A percentile compares a stretch with the other conserved stretches of the same genome.
Conservation (phyloP, 306 rosid species). For the Malus sylvestris region DNA sequence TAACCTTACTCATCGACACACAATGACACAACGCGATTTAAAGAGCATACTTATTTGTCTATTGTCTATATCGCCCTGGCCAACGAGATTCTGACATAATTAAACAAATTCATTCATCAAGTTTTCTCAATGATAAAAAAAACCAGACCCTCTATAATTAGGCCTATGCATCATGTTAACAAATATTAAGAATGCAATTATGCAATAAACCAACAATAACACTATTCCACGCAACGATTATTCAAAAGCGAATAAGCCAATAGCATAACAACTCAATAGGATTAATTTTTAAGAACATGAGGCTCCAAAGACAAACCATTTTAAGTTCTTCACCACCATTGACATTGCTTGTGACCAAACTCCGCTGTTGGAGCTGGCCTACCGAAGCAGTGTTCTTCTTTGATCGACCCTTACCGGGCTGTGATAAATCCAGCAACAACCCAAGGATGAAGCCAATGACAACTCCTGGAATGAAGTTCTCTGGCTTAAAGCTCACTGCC, state of each 20-base stretch:
- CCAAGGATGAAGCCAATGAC: constrained; percentile 87
- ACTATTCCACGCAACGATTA: neutral
- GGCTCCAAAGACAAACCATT: constrained; percentile 44
- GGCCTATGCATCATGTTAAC: neutral
- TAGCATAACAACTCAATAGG: constrained; percentile 2
- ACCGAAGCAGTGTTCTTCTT: constrained; percentile 33
- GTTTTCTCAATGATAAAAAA: constrained; percentile 10
- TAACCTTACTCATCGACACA: too few species aligned
- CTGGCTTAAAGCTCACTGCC: constrained; percentile 62
- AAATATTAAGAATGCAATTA: neutral
- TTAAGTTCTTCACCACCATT: constrained; percentile 64
- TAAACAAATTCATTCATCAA: neutral
- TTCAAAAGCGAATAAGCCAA: neutral
- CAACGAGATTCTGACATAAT: neutral
- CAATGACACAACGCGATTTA: neutral
- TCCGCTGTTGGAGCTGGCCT: constrained; percentile 34
- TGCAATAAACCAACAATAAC: neutral
- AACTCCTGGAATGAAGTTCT: constrained; percentile 82
- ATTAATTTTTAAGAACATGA: constrained; percentile 6
- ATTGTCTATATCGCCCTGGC: neutral
- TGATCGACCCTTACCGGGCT: constrained; percentile 28
- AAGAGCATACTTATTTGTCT: neutral
- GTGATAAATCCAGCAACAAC: constrained; percentile 59
- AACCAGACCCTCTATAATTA: neutral
- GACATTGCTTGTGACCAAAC: constrained; percentile 22